Evolutionary conservation across 176 grass and related monocot genomes (phyloP).

Genomic region (Microstegium vimineum): DNA sequence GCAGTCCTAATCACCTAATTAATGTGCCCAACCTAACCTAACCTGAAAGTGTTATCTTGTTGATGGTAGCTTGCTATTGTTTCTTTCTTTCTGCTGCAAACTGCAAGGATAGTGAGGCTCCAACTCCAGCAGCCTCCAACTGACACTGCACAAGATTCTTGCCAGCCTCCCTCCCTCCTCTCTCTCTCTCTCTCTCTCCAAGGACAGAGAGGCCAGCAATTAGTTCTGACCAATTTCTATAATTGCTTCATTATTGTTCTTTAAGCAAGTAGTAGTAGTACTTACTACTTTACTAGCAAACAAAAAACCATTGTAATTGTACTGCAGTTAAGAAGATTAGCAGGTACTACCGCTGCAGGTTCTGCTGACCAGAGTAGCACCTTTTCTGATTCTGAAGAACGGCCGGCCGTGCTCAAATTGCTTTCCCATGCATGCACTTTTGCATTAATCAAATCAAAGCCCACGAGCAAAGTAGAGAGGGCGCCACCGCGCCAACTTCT

Average conservation of each 20-base stretch:
- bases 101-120: background rate
- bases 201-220: background rate
- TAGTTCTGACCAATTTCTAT: background rate
- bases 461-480: background rate
- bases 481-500: slow-evolving; percentile 23
- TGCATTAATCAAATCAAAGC: background rate
- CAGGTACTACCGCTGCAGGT: background rate
- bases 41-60: background rate
- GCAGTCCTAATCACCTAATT: background rate
- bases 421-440: slow-evolving; percentile 1
- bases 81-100: background rate
- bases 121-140: background rate
- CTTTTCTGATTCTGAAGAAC: background rate
- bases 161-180: background rate
- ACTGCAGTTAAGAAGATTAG: background rate
- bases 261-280: background rate
- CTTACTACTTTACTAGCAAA: background rate
- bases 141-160: background rate
- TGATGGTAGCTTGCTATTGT: background rate
- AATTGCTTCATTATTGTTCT: background rate
- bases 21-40: background rate
- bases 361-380: background rate
- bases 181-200: background rate
- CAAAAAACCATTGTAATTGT: background rate
- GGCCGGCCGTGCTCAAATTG: background rate